A percentile compares a stretch with the other conserved stretches of the same genome.
phyloP scores from a whole-genome alignment of 139 green algal genomes.

The Auxenochlorella pyrenoidosa region DNA sequence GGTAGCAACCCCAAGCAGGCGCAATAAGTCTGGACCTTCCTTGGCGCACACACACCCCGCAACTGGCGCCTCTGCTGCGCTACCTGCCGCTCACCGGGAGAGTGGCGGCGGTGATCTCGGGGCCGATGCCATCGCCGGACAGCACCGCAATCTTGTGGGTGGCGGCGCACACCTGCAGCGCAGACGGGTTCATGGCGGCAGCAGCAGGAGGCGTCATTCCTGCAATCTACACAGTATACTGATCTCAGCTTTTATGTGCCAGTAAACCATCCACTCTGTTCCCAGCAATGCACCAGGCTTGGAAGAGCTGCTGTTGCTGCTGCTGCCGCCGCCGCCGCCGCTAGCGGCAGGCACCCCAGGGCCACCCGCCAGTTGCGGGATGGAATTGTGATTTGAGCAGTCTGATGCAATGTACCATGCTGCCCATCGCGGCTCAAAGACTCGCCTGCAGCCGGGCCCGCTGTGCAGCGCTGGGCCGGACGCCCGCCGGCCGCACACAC shows the following conservation, averaged over 20 bases:
- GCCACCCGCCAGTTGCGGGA: neutral
- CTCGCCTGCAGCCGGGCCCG: slow-evolving; percentile 22
- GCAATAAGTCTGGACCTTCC: too few relatives aligned
- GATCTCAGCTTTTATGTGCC: too few relatives aligned
- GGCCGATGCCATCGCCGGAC: slow-evolving; percentile 97
- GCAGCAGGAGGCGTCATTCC: too few relatives aligned
- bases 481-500: slow-evolving; percentile 5
- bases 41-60: too few relatives aligned
- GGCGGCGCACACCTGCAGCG: slow-evolving; percentile 25
- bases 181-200: neutral
- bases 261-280: too few relatives aligned
- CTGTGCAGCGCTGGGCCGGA: neutral
- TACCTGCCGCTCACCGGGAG: neutral
- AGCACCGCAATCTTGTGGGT: slow-evolving; percentile 88
- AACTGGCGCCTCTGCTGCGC: too few relatives aligned
- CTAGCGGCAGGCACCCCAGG: neutral
- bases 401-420: too few relatives aligned
- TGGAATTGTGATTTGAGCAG: neutral
- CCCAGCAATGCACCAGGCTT: too few relatives aligned
- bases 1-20: too few relatives aligned
- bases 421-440: neutral
- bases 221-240: too few relatives aligned
- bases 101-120: slow-evolving; percentile 92
- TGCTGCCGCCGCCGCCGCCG: too few relatives aligned
- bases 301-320: too few relatives aligned